Evolutionary conservation across 305 asterid genomes (phyloP), one percentile per base, ranked within the genome.

Genomic region (Fraxinus dipetala): DNA sequence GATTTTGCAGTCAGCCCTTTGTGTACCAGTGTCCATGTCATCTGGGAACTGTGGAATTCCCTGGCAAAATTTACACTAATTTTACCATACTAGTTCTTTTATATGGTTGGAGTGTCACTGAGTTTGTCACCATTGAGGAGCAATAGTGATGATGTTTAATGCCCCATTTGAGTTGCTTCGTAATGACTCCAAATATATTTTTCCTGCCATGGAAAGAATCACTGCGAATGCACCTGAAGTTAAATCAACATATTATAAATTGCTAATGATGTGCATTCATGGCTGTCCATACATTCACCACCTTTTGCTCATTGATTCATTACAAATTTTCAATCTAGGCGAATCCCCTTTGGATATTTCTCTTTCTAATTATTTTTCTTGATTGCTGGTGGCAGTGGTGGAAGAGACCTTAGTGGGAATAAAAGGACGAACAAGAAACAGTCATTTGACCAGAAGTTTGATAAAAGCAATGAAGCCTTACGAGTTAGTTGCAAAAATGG

Each of bases 351-450:
- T 73, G 74, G 70, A 36, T 76, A 56, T 59, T 77, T 56, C 4
- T 77, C 59, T 45, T 65, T 48, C 79, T 40, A 75, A 35, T 76
- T 65, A 26, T 8, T 77, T 75, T 76, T 85, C 72, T 84, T 84
- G 83, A 78, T 81, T 84, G 70, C 34, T 86, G 81, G 24, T 84
- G 85, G 79, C 90, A 93, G 98, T 87, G 98, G 98, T 74, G 98
- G 98, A 72, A 93, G 98, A 75, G 97, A 95, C 82, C 90, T 93
- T 6, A 90, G 92, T 78, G 98, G 98, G 83, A 95, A 95, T 81
- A 95, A 92, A 86, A 88, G 98, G 88, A 93, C 97, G 5, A 90
- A 90, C 86, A 95, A 95, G 88, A 70, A 32, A 10, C 98, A 95
- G 77, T 88, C 98, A 1, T 90, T 86, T 84, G 96, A 93, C 84